phyloP scores from a whole-genome alignment of 768 basidiomycete species.

The Butyriboletus loyo region DNA sequence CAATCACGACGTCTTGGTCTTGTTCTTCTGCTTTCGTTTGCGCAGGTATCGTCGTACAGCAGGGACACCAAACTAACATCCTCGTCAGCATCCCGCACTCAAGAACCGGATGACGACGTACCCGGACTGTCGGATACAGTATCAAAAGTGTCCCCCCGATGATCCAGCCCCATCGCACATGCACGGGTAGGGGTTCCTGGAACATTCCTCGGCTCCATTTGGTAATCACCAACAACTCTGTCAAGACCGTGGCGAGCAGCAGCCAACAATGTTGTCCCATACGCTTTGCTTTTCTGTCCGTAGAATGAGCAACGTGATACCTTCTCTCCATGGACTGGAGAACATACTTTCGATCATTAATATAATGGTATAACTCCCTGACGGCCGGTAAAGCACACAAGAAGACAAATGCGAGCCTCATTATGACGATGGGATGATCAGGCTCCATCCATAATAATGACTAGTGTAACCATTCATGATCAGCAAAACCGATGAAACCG shows the following conservation, averaged over 20 bases:
- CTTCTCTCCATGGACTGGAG: neutral
- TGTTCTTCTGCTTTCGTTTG: conserved; percentile 31
- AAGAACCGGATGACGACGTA: conserved; percentile 32
- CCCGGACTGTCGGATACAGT: conserved; percentile 67
- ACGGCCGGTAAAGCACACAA: conserved; percentile 85
- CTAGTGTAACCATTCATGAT: conserved; percentile 36
- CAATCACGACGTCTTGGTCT: conserved; percentile 32
- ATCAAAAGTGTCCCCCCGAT: conserved; percentile 56
- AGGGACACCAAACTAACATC: conserved; percentile 62
- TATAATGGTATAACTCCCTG: conserved; percentile 79
- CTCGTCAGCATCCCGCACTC: conserved; percentile 8
- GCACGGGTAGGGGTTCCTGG: conserved; percentile 54
- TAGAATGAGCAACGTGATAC: neutral
- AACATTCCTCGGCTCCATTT: conserved; percentile 83
- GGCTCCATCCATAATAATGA: conserved; percentile 83
- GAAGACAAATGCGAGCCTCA: conserved; percentile 70
- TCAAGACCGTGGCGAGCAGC: conserved; percentile 78
- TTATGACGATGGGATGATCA: conserved; percentile 80
- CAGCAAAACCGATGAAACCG: conserved; percentile 23
- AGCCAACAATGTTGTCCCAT: conserved; percentile 93
- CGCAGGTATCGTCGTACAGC: conserved; percentile 50
- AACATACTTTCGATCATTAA: conserved; percentile 74
- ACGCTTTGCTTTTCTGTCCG: conserved; percentile 68
- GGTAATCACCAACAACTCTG: conserved; percentile 73
- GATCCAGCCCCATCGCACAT: conserved; percentile 67